phyloP scores from a whole-genome alignment of 192 early-diverging fungal species.

The Entomortierella chlamydospora region DNA sequence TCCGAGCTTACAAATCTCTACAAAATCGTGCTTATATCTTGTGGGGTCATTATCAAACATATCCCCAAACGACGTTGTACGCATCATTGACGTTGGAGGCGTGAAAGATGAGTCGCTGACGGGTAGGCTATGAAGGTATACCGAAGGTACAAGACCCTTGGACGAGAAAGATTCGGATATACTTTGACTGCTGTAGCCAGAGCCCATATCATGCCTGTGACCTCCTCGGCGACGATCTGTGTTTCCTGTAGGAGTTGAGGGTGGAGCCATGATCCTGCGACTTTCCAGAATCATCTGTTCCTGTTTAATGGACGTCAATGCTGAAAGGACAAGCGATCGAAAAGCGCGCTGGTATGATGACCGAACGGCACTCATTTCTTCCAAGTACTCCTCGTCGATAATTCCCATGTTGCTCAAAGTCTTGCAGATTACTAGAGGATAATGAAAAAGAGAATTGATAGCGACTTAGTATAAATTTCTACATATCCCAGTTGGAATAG shows the following conservation, averaged over 20 bases:
- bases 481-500: no score
- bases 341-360: constrained; percentile 90
- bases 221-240: constrained; percentile 12
- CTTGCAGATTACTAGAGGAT: constrained; percentile 76
- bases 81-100: constrained; percentile 26
- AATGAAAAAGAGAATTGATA: neutral
- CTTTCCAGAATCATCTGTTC: constrained; percentile 55
- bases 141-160: constrained; percentile 16
- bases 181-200: constrained; percentile 15
- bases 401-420: constrained; percentile 89
- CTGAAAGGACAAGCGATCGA: constrained; percentile 82
- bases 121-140: constrained; percentile 12
- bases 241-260: constrained; percentile 32
- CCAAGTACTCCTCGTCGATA: constrained; percentile 78
- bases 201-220: constrained; percentile 8
- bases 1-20: constrained; percentile 82
- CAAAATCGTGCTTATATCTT: constrained; percentile 87
- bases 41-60: constrained; percentile 69
- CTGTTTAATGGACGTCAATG: constrained; percentile 74
- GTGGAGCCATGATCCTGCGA: constrained; percentile 62
- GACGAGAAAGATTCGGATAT: constrained; percentile 17
- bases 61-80: constrained; percentile 58
- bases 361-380: constrained; percentile 86
- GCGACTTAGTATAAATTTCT: no score
- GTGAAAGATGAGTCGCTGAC: constrained; percentile 1